Percentiles rank a stretch among this genome's conserved stretches.
phyloP scores from a whole-genome alignment of 169 alveolate species.

The Eimeria sp. region DNA sequence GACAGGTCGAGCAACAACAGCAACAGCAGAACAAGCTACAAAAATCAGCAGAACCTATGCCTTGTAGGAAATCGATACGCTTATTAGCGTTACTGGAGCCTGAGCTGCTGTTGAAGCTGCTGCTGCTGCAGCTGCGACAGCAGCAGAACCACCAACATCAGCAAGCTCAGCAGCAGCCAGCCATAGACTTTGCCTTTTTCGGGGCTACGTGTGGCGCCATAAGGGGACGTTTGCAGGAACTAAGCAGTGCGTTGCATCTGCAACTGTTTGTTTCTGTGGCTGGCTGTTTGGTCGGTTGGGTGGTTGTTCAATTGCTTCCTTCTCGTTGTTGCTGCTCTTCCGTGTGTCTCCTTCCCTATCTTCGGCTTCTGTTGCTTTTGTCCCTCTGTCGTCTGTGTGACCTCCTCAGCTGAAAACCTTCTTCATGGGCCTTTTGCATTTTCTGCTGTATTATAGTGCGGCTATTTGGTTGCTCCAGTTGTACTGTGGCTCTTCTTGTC shows the following conservation, averaged over 20 bases:
- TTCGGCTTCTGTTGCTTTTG: background rate
- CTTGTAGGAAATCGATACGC: background rate
- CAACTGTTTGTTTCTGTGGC: background rate
- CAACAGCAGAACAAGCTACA: background rate
- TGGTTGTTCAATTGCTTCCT: background rate
- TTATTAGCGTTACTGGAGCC: conserved; percentile 4
- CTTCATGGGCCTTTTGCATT: background rate
- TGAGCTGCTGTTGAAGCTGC: conserved; percentile 7
- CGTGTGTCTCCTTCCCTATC: background rate
- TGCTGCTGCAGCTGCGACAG: conserved; percentile 3
- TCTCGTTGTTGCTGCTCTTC: background rate
- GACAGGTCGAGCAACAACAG: background rate
- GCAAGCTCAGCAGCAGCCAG: background rate
- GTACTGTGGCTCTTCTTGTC: background rate
- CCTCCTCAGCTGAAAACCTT: background rate
- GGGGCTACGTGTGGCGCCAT: background rate
- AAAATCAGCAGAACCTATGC: background rate
- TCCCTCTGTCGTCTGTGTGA: background rate
- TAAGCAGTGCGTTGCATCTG: background rate
- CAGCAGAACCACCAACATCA: background rate
- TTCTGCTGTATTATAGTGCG: background rate
- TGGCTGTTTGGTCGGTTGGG: background rate
- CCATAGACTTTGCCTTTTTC: background rate
- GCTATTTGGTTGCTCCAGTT: background rate
- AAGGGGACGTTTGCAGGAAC: conserved; percentile 6